phyloP scores from a whole-genome alignment of 2,329 filamentous ascomycete genomes.

The Colletotrichum costaricense region DNA sequence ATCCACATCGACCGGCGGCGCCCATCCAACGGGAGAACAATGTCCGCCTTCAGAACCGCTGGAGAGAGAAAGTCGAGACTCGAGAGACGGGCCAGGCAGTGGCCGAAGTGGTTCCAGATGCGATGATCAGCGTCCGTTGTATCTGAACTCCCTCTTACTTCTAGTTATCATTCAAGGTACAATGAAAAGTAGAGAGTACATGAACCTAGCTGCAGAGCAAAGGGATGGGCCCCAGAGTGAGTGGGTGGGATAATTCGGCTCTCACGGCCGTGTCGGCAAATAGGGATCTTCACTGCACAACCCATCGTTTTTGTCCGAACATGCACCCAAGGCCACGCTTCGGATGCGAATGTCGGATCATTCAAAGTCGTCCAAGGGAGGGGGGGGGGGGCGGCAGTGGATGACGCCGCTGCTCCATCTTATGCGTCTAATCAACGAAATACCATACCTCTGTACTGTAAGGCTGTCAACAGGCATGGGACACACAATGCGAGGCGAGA shows the following conservation, averaged over 20 bases:
- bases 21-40: background rate
- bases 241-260: background rate
- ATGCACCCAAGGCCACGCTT: background rate
- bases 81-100: too few species aligned
- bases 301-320: background rate
- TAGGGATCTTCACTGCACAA: conserved; percentile 19
- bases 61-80: background rate
- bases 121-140: too few species aligned
- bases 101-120: too few species aligned
- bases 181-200: background rate
- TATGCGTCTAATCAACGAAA: background rate
- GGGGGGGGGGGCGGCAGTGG: too few species aligned
- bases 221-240: background rate
- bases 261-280: background rate
- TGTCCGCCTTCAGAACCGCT: background rate
- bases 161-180: too few species aligned
- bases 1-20: background rate
- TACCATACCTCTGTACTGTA: background rate
- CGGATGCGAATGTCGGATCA: background rate
- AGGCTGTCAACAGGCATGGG: background rate
- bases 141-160: background rate
- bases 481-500: background rate
- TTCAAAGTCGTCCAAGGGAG: conserved; percentile 5
- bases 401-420: background rate
- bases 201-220: background rate